Base-by-base conservation (phyloP, 768 basidiomycete species). In the Leccinum rimulosum region DNA sequence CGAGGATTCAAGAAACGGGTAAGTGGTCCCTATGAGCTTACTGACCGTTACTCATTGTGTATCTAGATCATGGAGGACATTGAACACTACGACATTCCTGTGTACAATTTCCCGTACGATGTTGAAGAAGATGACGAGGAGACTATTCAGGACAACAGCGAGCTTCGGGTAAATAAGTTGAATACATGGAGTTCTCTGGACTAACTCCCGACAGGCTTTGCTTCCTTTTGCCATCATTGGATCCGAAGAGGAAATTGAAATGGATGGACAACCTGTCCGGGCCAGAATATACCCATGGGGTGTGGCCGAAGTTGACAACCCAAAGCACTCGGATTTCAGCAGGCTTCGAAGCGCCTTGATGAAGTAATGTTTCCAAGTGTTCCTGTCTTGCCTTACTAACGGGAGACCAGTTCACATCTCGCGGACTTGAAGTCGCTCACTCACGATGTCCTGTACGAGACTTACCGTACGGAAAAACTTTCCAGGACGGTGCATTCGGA, bases 41-140 rank as follows among this genome's bases (percentile, higher is more conserved):
- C 5, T 55, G 14, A 45, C 17, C 4, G 48, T 40, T n/a, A 57
- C 58, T 64, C 10, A 65, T n/a, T 14, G 4, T 22, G 9, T 50
- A 3, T 36, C 1, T 64, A 97, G 95, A 87, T 99, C 68, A 99
- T 98, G 96, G 96, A 99, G 75, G 97, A 99, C 72, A 99, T 99
- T 66, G 96, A 98, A 69, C 84, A 98, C 79, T 98, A 98, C 70
- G 89, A 90, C 64, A 98, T 99, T 66, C 97, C 97, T 5, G 89
- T 98, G 43, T 98, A 98, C 82, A 98, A 98, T 79, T 99, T 99
- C 83, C 97, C 97, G 0, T 99, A 98, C 73, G 97, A 98, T 66
- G 88, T 96, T 7, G 97, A 99, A 74, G 97, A 99, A 74, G 97
- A 99, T 70, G 97, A 99, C 70, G 95, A 98, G 70, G 97, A 98